phyloP scores from a whole-genome alignment of 345 rosid species.

The Dimocarpus longan region DNA sequence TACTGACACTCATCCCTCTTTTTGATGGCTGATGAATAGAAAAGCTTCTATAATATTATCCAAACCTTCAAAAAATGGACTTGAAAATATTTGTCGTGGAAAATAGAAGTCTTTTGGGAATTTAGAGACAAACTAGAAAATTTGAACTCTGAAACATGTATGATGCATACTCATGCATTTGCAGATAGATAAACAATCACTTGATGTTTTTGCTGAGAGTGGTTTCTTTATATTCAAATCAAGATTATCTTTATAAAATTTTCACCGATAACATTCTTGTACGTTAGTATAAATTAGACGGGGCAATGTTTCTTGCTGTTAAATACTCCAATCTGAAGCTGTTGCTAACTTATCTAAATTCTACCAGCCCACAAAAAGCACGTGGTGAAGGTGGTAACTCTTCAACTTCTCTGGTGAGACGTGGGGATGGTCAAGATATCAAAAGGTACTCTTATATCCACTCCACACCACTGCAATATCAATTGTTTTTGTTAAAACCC shows the following conservation, averaged over 20 bases:
- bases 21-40: background rate
- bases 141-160: background rate
- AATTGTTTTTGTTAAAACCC: background rate
- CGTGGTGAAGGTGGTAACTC: constrained; percentile 28
- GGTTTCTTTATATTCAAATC: background rate
- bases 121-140: background rate
- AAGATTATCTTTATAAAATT: background rate
- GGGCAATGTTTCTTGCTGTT: background rate
- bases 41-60: background rate
- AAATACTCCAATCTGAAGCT: background rate
- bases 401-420: constrained; percentile 40
- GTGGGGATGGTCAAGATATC: constrained; percentile 42
- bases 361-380: constrained; percentile 30
- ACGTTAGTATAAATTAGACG: background rate
- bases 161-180: background rate
- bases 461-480: background rate
- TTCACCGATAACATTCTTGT: background rate
- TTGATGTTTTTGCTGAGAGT: background rate
- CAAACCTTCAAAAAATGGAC: background rate
- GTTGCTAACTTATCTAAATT: background rate
- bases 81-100: background rate
- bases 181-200: background rate
- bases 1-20: background rate
- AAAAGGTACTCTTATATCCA: constrained; percentile 35
- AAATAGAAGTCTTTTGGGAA: background rate